Base-by-base conservation (phyloP, 208 protist species). In the Acanthamoeba culbertsoni region DNA sequence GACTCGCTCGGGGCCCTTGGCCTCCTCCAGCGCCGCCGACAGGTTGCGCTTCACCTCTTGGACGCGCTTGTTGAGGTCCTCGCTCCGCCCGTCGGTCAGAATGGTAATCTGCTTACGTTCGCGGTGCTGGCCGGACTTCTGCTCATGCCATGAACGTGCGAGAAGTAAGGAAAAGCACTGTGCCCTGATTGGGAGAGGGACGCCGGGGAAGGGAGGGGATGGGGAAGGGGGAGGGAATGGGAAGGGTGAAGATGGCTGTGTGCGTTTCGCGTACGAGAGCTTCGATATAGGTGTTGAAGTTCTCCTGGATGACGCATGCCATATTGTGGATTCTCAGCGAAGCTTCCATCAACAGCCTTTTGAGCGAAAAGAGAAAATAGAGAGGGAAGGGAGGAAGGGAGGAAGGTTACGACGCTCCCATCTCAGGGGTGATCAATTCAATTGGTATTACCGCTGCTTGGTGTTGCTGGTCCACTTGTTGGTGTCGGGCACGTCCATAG, bases 401-500 rank as follows among this genome's bases (percentile, higher is more conserved):
- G n/a, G n/a, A n/a, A n/a, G n/a, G n/a, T n/a, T n/a, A n/a, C n/a
- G n/a, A n/a, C n/a, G n/a, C n/a, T n/a, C n/a, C n/a, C n/a, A n/a
- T n/a, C n/a, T n/a, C 23, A 59, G 51, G 51, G 23, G 23, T 59
- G 51, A 59, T 59, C 51, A 59, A 23, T 59, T 59, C 14, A 14
- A 23, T 14, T 59, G 51, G 40, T 16, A 0, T 4, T 31, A 79
- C 68, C 68, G 43, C 40, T 79, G 35, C 16, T 28, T 79, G 40
- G 68, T 43, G 37, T 79, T 88, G 14, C 28, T n/a, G 3, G 79
- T 65, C 79, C 79, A 88, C n/a, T 88, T 88, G 79, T 88, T 88
- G 46, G 79, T 88, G 48, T 88, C 79, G 48, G 79, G 51, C 7
- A 88, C 79, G 45, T 88, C 79, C 79, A 62, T 88, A 35, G 79